phyloP scores from a whole-genome alignment of 1,284 basidiomycete genomes.

The Pseudozyma thailandica region DNA sequence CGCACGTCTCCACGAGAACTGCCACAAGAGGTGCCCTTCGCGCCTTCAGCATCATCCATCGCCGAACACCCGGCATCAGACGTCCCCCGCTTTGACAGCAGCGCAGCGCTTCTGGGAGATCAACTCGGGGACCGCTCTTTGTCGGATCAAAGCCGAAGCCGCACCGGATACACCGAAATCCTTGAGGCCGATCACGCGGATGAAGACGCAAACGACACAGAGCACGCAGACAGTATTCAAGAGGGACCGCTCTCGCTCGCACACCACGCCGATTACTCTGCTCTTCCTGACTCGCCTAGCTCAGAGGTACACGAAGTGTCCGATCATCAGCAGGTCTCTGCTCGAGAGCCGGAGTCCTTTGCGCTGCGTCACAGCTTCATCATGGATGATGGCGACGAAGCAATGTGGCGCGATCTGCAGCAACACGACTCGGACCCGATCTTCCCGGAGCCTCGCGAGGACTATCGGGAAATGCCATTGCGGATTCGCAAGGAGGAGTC shows the following conservation, averaged over 20 bases:
- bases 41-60: conserved; percentile 2
- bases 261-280: conserved; percentile 34
- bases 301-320: neutral
- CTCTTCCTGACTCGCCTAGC: conserved; percentile 22
- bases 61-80: conserved; percentile 15
- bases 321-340: neutral
- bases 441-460: conserved; percentile 20
- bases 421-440: conserved; percentile 20
- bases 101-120: conserved; percentile 10
- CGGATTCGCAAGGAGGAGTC: neutral
- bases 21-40: neutral
- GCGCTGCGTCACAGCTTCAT: conserved; percentile 31
- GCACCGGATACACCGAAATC: conserved; percentile 30
- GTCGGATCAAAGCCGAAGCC: conserved; percentile 12
- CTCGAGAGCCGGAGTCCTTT: conserved; percentile 1
- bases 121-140: conserved; percentile 9
- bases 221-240: conserved; percentile 14
- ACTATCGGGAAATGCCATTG: neutral
- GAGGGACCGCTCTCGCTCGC: conserved; percentile 16
- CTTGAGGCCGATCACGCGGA: conserved; percentile 21
- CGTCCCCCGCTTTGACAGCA: conserved; percentile 12
- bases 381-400: conserved; percentile 31
- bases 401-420: conserved; percentile 37
- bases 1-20: neutral
- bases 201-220: conserved; percentile 12